Percentiles rank a stretch among this genome's conserved stretches.
Conservation (phyloP, 345 rosid genomes). For the Eutrema heterophyllum region DNA sequence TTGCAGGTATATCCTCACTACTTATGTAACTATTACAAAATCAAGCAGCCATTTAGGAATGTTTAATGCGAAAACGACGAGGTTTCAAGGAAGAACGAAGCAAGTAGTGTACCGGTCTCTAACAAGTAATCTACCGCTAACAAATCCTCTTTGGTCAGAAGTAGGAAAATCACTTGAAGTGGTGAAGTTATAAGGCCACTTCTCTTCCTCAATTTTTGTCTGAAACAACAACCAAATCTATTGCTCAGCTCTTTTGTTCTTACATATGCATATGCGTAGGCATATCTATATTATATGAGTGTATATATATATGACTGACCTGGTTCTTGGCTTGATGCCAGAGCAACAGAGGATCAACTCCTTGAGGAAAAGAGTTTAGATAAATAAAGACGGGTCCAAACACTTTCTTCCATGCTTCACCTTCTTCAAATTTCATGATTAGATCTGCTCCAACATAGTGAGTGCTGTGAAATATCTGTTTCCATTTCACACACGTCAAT, state of each 20-base stretch:
- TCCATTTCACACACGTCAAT: neutral
- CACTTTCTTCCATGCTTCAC: slow-evolving; percentile 90
- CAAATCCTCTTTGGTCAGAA: slow-evolving; percentile 54
- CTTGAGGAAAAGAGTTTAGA: slow-evolving; percentile 51
- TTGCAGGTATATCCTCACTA: slow-evolving; percentile 34
- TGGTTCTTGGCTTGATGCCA: slow-evolving; percentile 86
- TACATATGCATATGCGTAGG: neutral
- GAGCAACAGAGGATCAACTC: slow-evolving; percentile 46
- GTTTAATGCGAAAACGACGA: neutral
- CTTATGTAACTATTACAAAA: slow-evolving; percentile 39
- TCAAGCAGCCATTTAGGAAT: slow-evolving; percentile 7
- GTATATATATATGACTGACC: slow-evolving; percentile 28
- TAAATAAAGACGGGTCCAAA: slow-evolving; percentile 81
- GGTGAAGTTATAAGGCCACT: slow-evolving; percentile 86
- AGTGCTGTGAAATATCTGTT: slow-evolving; percentile 75
- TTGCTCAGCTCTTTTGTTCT: neutral
- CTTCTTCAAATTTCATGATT: slow-evolving; percentile 41
- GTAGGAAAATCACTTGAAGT: slow-evolving; percentile 62
- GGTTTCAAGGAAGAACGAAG: neutral
- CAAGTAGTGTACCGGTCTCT: slow-evolving; percentile 48
- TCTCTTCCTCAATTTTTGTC: slow-evolving; percentile 53
- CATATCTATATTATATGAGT: neutral
- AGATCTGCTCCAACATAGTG: slow-evolving; percentile 85
- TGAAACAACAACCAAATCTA: slow-evolving; percentile 24
- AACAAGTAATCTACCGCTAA: slow-evolving; percentile 61